Conservation (phyloP, 352 stramenopile species). For the Phytopythium sindhum region DNA sequence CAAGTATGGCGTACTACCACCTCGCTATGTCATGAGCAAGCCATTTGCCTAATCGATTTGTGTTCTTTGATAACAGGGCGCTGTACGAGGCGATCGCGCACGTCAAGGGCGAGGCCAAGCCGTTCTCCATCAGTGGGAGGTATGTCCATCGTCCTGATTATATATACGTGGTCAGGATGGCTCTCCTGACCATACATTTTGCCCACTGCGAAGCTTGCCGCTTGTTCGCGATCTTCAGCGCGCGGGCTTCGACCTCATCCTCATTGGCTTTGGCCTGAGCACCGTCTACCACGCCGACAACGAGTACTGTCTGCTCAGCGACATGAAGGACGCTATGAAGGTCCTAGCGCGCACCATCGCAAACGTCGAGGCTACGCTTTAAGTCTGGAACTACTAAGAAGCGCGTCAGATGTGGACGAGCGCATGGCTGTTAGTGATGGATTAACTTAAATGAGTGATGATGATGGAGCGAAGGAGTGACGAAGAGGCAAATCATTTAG, state of each 20-base stretch:
- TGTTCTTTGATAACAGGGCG: slow-evolving; percentile 28
- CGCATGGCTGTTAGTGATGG: not conserved
- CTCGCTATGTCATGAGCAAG: no score
- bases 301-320: slow-evolving; percentile 85
- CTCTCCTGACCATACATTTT: not conserved
- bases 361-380: slow-evolving; percentile 47
- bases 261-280: slow-evolving; percentile 78
- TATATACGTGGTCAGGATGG: not conserved
- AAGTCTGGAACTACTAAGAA: no score
- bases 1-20: slow-evolving; percentile 18
- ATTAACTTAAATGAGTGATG: not conserved
- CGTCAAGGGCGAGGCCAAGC: slow-evolving; percentile 79
- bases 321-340: slow-evolving; percentile 85
- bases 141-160: slow-evolving; percentile 19
- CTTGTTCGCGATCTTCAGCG: slow-evolving; percentile 79
- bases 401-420: no score
- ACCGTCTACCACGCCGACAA: slow-evolving; percentile 92
- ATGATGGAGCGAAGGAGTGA: not conserved
- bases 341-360: slow-evolving; percentile 84
- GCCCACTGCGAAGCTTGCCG: slow-evolving; percentile 31
- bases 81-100: slow-evolving; percentile 71
- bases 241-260: slow-evolving; percentile 67
- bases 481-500: not conserved
- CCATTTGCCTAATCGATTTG: not conserved
- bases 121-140: slow-evolving; percentile 91